Base-by-base conservation (phyloP, 2,329 filamentous ascomycete species). In the Stagonosporopsis cucurbitacearum region DNA sequence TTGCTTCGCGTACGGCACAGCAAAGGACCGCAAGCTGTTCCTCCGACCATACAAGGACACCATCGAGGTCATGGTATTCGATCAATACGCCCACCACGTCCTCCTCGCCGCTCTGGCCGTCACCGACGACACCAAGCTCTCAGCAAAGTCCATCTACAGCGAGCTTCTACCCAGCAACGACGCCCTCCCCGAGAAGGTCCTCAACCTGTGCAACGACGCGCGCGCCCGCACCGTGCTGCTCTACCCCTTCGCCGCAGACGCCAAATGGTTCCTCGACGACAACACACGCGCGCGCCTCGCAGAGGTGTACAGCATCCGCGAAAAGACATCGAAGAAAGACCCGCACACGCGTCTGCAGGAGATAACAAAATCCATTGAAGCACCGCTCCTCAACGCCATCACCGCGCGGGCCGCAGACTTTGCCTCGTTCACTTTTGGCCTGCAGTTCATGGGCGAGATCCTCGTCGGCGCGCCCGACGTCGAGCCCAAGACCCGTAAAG, bases 281-380 rank as follows among this genome's bases (percentile, higher is more conserved):
- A 82, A 82, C 30, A 88, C 92, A 60, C 77, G 91, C 32, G 85
- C 89, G 51, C 77, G 95, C 13, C 80, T 99, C 4, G 81, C 86
- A 54, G 90, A 97, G 74, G 79, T 97, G 22, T 89, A 91, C 69
- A 84, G 86, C 51, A 89, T 96, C 60, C 88, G 95, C 50, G 85
- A 88, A 65, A 87, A 84, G 13, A 98, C 93, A 2, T 96, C 91
- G 62, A 99, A 98, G 80, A 99, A 99, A 78, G 92, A 96, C 54
- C 82, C 91, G 0, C 87, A 89, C 50, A 77, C 84, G 20, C 86
- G 95, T 56, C 86, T 90, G 54, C 82, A 86, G 65, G 95, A 97
- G 74, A 81, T 99, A 37, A 80, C 91, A 20, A 85, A 87, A 56
- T 83, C 87, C 11, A 79, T 96, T 25, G 92, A 92, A 1, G 87